Evolutionary conservation across 2,329 filamentous ascomycete species (phyloP), one percentile per base, ranked within the genome.

Genomic region (Arthrobotrys megalospora): DNA sequence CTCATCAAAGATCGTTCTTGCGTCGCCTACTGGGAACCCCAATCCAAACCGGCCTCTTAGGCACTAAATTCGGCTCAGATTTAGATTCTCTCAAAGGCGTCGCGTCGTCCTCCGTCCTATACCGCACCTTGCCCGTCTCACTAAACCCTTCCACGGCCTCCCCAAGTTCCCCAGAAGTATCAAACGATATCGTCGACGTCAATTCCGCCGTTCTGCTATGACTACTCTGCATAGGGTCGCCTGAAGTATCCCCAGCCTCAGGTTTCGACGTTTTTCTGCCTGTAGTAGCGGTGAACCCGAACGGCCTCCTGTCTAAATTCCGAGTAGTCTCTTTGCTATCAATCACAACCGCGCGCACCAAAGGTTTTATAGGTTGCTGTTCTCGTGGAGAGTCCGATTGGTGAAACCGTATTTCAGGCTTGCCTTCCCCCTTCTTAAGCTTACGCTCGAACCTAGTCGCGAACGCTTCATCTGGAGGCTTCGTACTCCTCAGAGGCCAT

Each of bases 1-100:
- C 28, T 24, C 32, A 10, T 60, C 36, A 60, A 21, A 28, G 12
- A 28, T 60, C 55, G 14, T 60, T 41, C 38, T 60, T 73, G 38
- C 60, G 60, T 32, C 50, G 43, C 32, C 69, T 58, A 19, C 60
- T 73, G 14, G 68, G 68, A 24, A 73, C 69, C n/a, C 60, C 69
- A 34, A 73, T 66, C 69, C 69, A 66, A 16, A 66, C 24, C 28
- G 38, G 32, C 60, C 43, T 28, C 50, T 73, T 73, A 52, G 36
- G 67, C 21, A 21, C 19, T 8, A 34, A 48, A 45, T 45, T 64
- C 67, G 55, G n/a, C 14, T 63, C 45, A 16, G 36, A 48, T 28
- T n/a, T 14, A 12, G 60, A 47, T 11, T 14, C 34, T 19, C 34
- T 24, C 48, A 58, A 45, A 28, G 34, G 12, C 34, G 7, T 36